Base-by-base conservation (phyloP, 2,329 filamentous ascomycete genomes). In the Alternaria arborescens region DNA sequence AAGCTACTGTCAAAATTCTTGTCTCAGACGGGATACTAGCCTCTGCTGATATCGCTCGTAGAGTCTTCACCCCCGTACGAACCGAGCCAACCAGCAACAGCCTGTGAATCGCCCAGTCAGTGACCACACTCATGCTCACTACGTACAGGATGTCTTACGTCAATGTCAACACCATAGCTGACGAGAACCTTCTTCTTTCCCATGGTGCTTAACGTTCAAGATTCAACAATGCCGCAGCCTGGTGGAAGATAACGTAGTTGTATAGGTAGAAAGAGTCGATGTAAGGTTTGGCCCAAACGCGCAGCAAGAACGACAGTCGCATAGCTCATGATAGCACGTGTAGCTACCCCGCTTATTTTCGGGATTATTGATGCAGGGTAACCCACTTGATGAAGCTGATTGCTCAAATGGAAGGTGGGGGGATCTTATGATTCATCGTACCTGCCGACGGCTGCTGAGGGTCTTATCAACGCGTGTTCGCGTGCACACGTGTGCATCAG, bases 21-120 rank as follows among this genome's bases (percentile, higher is more conserved):
- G 11, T 11, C 8, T 36, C 11, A 26, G 7, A 32, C 5, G 18
- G 5, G 16, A 10, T 20, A 42, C 66, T 63, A 69, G 86, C 88
- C 89, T 82, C 90, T 83, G 71, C 86, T 89, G 64, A 93, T 92
- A 68, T 93, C 90, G 70, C 85, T 90, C 1, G 86, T 87, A 8
- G 86, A 89, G 72, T 93, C 90, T 75, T 92, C 86, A 38, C 91
- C 89, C 16, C 89, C 89, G 69, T 93, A 93, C 0, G 87, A 90
- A 0, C 90, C 90, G 0, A 93, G 81, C 91, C 90, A 93, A 8
- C 90, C 89, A 1, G 89, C 87, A 2, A 92, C 88, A 30, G 55
- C 55, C 42, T 62, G 24, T 24, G 22, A 5, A 8, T 28, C 6
- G 16, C 2, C 12, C 18, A 10, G 14, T 56, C 20, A 46, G 40